Conservation (phyloP, 345 rosid species). For the Eucalyptus regnans region DNA sequence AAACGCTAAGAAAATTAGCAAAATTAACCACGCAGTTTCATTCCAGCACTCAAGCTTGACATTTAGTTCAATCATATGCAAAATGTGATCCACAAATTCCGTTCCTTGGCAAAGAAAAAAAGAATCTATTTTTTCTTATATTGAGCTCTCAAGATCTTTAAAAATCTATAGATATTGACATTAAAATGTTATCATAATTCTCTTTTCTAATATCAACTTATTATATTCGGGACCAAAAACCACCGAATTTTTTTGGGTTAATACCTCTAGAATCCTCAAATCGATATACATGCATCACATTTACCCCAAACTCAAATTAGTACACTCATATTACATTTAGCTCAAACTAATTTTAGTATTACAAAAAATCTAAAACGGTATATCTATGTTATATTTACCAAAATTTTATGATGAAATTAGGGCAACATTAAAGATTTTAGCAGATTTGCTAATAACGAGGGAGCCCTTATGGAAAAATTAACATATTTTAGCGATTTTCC, state of each 20-base stretch:
- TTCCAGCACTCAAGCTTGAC: not conserved
- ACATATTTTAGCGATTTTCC: not conserved
- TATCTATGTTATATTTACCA: not conserved
- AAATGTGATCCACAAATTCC: not conserved
- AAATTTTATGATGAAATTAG: not conserved
- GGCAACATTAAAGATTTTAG: not conserved
- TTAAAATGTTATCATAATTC: not conserved
- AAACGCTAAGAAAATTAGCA: not conserved
- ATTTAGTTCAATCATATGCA: not conserved
- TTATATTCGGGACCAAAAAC: not conserved
- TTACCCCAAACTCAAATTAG: not conserved
- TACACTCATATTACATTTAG: too few species aligned
- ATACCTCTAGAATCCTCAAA: not conserved
- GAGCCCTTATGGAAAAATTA: not conserved
- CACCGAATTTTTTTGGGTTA: too few species aligned
- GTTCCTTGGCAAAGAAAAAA: not conserved
- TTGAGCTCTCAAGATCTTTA: not conserved
- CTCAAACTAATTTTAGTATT: not conserved
- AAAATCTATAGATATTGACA: not conserved
- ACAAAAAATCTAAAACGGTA: not conserved
- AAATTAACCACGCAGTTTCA: not conserved
- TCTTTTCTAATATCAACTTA: not conserved
- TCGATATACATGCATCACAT: fast-evolving
- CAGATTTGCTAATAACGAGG: not conserved
- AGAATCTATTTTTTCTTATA: not conserved